Evolutionary conservation across 177 flowering plant genomes (phyloP), one percentile per base, ranked within the genome.

Genomic region (Telopea speciosissima): DNA sequence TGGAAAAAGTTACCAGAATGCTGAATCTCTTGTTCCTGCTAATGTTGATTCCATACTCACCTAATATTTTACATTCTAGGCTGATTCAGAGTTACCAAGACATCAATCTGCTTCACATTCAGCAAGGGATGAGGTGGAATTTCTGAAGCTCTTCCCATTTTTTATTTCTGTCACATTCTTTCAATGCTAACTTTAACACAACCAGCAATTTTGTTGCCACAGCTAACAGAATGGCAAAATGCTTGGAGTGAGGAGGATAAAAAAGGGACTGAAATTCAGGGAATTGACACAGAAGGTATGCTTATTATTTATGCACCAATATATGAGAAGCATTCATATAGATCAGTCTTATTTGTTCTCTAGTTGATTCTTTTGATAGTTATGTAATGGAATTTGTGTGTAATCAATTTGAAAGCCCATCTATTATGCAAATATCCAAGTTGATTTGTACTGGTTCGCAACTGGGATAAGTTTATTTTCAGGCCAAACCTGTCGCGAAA

Each of bases 191-290:
- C 33, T 23, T 70, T 49, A 49, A 71, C 16, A 63, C 42, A 12
- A 75, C 58, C 58, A 67, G 22, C n/a, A 68, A 54, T 72, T 49
- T 68, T 73, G 17, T 63, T 24, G 10, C 25, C 19, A 49, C 79
- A 87, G 89, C 16, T 79, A 56, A 78, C 70, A 58, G 83, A 88
- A 63, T 82, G 87, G 91, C 87, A 86, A 73, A 84, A 84, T 81
- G 88, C 83, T 33, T 82, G 86, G 89, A 68, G 63, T 72, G 83
- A 82, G 23, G 82, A 67, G 31, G 85, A 78, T 66, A 75, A 65
- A 42, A 73, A 67, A 63, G 86, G 77, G 66, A n/a, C 25, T 52
- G 75, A 75, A 36, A 63, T 36, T 68, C 74, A 66, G 70, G 90
- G 77, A 36, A 58, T 66, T 67, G 72, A 77, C 67, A 24, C 28